Evolutionary conservation across 176 grass and related monocot genomes (phyloP), one percentile per base, ranked within the genome.

Genomic region (Cenchrus purpureus): DNA sequence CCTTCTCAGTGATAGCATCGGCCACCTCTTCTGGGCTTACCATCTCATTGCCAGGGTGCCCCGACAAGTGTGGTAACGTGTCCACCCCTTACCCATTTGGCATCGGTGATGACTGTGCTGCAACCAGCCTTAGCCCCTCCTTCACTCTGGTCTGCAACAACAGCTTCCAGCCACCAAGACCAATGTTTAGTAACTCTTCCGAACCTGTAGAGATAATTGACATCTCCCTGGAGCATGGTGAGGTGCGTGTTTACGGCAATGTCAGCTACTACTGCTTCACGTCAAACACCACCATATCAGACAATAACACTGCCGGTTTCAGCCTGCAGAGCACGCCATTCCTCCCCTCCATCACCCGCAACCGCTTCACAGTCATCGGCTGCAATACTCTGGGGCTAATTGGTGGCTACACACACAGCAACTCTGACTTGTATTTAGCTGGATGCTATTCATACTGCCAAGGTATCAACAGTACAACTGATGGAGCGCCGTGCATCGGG

Each of bases 391-490:
- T 88, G 37, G 87, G 66, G 0, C 0, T 88, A 48, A 73, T 88
- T 0, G 81, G 48, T 0, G 67, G 87, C 7, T 31, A 48, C 12
- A 84, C 1, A 17, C 14, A 78, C 55, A 78, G 15, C 20, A 57
- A 54, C 57, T 2, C 48, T 1, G 74, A 88, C 57, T 17, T 1
- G 0, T 88, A 84, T n/a, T 67, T 88, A 11, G 8, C 67, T 2
- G 87, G 87, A 5, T 88, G 87, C 67, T 88, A 84, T 25, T 88
- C 87, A 37, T 88, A 88, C 81, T 84, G 87, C 34, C 57, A 66
- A 62, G 58, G 74, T 8, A 79, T 88, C 57, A 73, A 79, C 66
- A 84, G 58, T 59, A 84, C 87, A 7, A 48, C 67, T 12, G 37
- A 88, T 0, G 87, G 81, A 0, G 66, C 74, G 1, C 67, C 74